A percentile compares a stretch with the other conserved stretches of the same genome.
phyloP scores from a whole-genome alignment of 2,329 filamentous ascomycete genomes.

The Sarocladium kiliense region DNA sequence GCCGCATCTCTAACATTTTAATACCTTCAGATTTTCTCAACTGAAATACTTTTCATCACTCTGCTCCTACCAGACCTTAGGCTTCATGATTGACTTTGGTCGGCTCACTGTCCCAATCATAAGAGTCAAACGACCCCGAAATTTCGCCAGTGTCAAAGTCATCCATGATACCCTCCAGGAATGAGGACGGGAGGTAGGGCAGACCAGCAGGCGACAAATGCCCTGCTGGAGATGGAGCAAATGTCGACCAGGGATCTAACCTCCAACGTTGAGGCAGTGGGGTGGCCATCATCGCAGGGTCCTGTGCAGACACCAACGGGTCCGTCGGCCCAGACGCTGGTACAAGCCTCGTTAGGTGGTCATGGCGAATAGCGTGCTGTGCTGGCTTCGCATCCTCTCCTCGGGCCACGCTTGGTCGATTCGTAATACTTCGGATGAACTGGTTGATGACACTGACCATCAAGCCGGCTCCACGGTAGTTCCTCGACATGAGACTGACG shows the following conservation, averaged over 20 bases:
- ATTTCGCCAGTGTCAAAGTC: background rate
- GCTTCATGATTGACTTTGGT: background rate
- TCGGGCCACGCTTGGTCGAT: background rate
- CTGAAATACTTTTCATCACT: too few relatives aligned
- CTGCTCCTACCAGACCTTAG: too few relatives aligned
- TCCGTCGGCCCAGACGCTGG: background rate
- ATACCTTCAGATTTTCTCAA: too few relatives aligned
- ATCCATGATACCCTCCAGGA: constrained; percentile 6
- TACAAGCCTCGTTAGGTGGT: background rate
- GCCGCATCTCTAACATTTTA: too few relatives aligned
- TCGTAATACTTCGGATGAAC: constrained; percentile 10
- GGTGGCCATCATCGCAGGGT: background rate
- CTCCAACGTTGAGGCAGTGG: background rate
- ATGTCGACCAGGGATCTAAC: background rate
- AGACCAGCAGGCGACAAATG: constrained; percentile 7
- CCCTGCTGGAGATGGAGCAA: background rate
- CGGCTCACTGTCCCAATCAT: background rate
- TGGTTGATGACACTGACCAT: constrained; percentile 11
- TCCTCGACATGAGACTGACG: constrained; percentile 10
- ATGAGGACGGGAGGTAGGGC: constrained; percentile 11
- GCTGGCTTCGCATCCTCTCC: background rate
- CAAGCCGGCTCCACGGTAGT: constrained; percentile 10
- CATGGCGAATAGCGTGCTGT: background rate
- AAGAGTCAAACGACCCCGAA: background rate
- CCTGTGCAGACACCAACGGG: background rate